Conservation (phyloP, 2,329 filamentous ascomycete genomes). For the Sphaerulina musiva region DNA sequence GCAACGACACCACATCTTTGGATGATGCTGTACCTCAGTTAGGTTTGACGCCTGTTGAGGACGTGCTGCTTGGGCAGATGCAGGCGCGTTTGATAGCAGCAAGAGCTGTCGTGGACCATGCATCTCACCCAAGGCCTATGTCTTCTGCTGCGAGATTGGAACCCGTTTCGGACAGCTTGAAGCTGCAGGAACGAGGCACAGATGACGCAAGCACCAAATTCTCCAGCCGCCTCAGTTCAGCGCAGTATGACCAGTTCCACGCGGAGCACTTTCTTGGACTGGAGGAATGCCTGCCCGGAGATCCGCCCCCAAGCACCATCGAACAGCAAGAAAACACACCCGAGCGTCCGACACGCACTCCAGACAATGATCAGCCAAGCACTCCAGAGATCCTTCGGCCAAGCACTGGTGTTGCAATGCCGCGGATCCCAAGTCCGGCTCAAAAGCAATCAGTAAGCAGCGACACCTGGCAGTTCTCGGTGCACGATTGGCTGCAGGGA, state of each 20-base stretch:
- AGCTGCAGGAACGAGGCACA: neutral
- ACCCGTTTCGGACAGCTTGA: neutral
- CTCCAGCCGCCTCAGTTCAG: constrained; percentile 5
- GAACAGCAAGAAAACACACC: neutral
- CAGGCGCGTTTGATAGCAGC: constrained; percentile 1
- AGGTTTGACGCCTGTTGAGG: neutral
- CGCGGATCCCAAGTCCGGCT: constrained; percentile 14
- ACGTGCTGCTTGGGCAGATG: neutral
- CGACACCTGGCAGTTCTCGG: constrained; percentile 9
- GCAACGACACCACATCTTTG: neutral
- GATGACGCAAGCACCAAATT: neutral
- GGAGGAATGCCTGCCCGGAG: neutral
- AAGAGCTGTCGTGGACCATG: neutral
- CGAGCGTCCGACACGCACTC: neutral
- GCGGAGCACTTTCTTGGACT: constrained; percentile 5
- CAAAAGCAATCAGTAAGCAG: constrained; percentile 5
- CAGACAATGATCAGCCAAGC: constrained; percentile 1
- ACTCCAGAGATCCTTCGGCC: constrained; percentile 5
- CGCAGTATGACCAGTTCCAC: constrained; percentile 6
- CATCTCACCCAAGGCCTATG: neutral
- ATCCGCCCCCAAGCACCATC: neutral
- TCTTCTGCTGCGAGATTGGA: neutral
- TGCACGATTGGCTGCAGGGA: constrained; percentile 9
- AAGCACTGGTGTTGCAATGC: constrained; percentile 3
- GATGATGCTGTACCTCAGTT: neutral